Evolutionary conservation across 306 rosid genomes (phyloP), one percentile per base, ranked within the genome.

Genomic region (Hylodesmum podocarpum): DNA sequence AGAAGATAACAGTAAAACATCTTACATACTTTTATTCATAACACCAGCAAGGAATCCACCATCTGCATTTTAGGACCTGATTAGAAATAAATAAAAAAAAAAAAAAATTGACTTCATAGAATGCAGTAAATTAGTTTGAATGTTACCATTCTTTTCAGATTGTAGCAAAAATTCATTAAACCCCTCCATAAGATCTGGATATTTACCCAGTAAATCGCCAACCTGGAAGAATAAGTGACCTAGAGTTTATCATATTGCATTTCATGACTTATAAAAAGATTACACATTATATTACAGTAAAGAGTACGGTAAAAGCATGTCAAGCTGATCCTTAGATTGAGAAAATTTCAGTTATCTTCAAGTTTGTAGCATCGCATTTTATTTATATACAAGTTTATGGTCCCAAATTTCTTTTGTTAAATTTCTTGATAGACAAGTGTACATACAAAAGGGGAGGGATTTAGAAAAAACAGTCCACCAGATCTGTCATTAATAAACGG

Each of bases 41-140:
- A 96, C 99, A 66, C 94, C 99, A 78, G 99, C 97, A 81, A 96
- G 99, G 89, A 91, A 91, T 82, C 98, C 99, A 86, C 66, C 66
- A 58, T 96, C 99, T 96, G 94, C 91, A 83, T 46, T 72, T 77
- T 74, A 83, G 55, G 13, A 68, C 61, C 66, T 78, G 61, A 80
- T 93, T 85, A 96, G 93, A 82, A 78, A 78, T 58, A 66, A 34
- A 46, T 47, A 25, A 14, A 14, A 57, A 51, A 44, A 25, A 57
- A 9, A 55, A 76, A 68, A 53, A 19, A 29, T 76, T 61, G 47
- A 61, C 55, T 72, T 82, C 44, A 77, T 57, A 70, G 49, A 75
- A 78, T 34, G 84, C 24, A 59, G 78, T 31, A 79, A 57, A 67
- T 40, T 57, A 82, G 69, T 70, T 61, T 43, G 80, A 63, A 72